phyloP scores from a whole-genome alignment of 202 grass and related monocot species.

The Schoenoplectus tabernaemontani region DNA sequence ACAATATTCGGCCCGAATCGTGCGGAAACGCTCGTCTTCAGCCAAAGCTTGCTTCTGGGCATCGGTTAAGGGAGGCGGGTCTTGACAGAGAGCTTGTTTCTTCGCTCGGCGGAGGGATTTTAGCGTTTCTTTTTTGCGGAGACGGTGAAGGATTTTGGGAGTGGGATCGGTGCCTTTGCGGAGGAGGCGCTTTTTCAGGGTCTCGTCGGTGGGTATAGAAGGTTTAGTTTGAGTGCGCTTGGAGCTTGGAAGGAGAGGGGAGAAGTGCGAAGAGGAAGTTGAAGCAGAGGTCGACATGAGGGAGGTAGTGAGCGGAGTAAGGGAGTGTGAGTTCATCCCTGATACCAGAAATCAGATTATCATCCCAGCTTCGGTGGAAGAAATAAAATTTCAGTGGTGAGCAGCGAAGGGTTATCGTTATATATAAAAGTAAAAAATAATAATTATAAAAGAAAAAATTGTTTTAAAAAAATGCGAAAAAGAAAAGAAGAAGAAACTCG shows the following conservation, averaged over 20 bases:
- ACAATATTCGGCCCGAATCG: conserved; percentile 51
- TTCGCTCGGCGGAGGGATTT: conserved; percentile 62
- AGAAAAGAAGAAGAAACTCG: no score
- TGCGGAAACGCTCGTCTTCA: conserved; percentile 49
- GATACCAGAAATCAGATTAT: neutral
- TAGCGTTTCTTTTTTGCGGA: conserved; percentile 77
- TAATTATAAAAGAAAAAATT: no score
- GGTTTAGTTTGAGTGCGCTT: neutral
- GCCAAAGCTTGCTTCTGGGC: conserved; percentile 27
- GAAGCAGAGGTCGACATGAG: conserved; percentile 40
- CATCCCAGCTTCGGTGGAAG: no score
- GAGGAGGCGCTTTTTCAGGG: conserved; percentile 51
- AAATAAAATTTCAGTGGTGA: no score
- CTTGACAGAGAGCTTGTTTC: conserved; percentile 31
- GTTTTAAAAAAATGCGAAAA: no score
- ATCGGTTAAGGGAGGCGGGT: neutral
- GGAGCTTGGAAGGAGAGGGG: conserved; percentile 17
- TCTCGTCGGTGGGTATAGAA: conserved; percentile 30
- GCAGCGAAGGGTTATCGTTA: no score
- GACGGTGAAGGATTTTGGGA: conserved; percentile 76
- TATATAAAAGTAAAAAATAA: no score
- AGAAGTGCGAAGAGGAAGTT: conserved; percentile 18
- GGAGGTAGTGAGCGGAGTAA: neutral
- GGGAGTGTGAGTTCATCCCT: neutral
- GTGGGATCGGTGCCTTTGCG: conserved; percentile 55